Conservation (phyloP, 2,329 filamentous ascomycete genomes). For the Lachnellula subtilissima region DNA sequence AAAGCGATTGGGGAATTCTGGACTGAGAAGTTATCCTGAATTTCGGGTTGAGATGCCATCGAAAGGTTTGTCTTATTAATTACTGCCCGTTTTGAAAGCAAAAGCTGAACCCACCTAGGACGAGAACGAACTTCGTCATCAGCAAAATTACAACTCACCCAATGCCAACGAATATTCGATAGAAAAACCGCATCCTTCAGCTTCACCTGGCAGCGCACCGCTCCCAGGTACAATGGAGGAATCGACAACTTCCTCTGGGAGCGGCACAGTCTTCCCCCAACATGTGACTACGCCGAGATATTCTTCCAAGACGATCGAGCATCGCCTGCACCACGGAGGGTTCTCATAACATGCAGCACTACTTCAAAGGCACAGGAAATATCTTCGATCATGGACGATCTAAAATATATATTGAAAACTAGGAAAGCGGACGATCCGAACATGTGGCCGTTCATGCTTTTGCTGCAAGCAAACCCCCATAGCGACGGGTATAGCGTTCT, state of each 20-base stretch:
- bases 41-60: constrained; percentile 9
- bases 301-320: constrained; percentile 14
- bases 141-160: constrained; percentile 5
- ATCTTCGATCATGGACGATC: not conserved
- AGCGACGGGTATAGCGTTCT: constrained; percentile 7
- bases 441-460: constrained; percentile 9
- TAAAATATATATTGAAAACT: constrained; percentile 4
- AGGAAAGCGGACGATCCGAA: constrained; percentile 8
- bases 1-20: not conserved
- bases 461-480: constrained; percentile 4
- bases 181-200: constrained; percentile 9
- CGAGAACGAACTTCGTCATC: constrained; percentile 1
- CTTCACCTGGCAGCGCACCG: constrained; percentile 13
- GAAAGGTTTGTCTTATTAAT: not conserved
- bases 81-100: not conserved
- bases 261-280: constrained; percentile 4
- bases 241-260: constrained; percentile 10
- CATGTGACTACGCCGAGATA: constrained; percentile 7
- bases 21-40: not conserved
- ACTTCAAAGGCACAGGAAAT: not conserved
- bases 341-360: constrained; percentile 10
- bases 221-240: constrained; percentile 6
- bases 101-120: not conserved
- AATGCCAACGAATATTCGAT: constrained; percentile 12
- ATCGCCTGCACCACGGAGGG: constrained; percentile 4